Evolutionary conservation across 768 basidiomycete genomes (phyloP).

Genomic region (Calocybe indica): DNA sequence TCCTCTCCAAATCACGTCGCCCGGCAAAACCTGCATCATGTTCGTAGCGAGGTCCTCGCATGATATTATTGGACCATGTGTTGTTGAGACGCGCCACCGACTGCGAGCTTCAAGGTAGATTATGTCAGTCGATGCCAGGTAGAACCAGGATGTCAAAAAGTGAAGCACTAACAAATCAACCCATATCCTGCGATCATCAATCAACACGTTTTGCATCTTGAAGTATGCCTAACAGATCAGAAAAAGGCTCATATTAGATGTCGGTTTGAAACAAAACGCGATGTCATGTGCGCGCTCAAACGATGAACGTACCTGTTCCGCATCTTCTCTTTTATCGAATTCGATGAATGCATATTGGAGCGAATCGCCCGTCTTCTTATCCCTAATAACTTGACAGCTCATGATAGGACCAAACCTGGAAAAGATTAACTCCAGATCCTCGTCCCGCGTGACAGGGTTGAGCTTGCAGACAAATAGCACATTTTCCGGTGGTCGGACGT

Average conservation of each 20-base stretch:
- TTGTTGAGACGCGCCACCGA: slow-evolving; percentile 87
- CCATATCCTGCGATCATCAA: slow-evolving; percentile 98
- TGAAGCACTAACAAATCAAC: slow-evolving; percentile 81
- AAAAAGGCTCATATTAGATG: slow-evolving; percentile 3
- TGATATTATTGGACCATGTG: slow-evolving; percentile 76
- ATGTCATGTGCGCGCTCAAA: background rate
- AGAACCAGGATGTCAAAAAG: background rate
- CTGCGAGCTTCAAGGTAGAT: slow-evolving; percentile 55
- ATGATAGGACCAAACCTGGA: slow-evolving; percentile 92
- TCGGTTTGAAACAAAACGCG: background rate
- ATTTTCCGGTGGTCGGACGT: slow-evolving; percentile 96
- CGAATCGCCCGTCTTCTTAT: slow-evolving; percentile 93
- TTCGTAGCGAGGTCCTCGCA: slow-evolving; percentile 31
- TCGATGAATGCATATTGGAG: slow-evolving; percentile 99
- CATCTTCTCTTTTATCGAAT: slow-evolving; percentile 89
- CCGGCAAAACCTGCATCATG: slow-evolving; percentile 51
- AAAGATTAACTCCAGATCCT: slow-evolving; percentile 96
- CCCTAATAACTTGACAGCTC: slow-evolving; percentile 96
- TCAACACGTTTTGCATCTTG: slow-evolving; percentile 99
- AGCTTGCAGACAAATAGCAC: slow-evolving; percentile 98
- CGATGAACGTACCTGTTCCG: slow-evolving; percentile 69
- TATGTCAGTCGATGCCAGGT: slow-evolving; percentile 10
- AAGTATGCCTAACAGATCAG: slow-evolving; percentile 72
- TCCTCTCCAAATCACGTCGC: slow-evolving; percentile 68
- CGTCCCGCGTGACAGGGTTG: slow-evolving; percentile 91